Base-by-base conservation (phyloP, 805 yeast species). In the Hanseniaspora hatyaiensis region DNA sequence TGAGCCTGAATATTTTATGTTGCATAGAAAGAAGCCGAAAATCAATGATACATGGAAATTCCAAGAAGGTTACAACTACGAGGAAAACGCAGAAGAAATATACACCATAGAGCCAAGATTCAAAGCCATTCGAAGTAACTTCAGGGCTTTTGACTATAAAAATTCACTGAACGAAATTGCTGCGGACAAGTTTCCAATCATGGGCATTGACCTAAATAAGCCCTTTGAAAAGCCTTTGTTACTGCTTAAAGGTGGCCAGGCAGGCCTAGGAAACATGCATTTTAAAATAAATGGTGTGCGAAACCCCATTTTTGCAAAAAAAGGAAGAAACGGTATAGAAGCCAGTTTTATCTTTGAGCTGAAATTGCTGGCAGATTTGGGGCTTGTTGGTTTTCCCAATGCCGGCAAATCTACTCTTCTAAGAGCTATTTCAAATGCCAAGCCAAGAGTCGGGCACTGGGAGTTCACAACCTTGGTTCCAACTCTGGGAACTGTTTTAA, bases 181-280 rank as follows among this genome's bases (percentile, higher is more conserved):
- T 6, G 66, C 64, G 36, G 97, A 89, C 61, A 67, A 72, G 40
- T 80, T 88, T 56, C 97, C 97, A 0, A 50, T 82, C 3, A 68
- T 71, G n/a, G 97, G 97, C 0, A 59, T 85, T 22, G 98, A 92
- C 62, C 65, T 85, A 39, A 64, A 71, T 50, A 62, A 69, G 52
- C 76, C 79, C 15, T 70, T 85, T 0, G 72, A 72, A 1, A 73
- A 71, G 38, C 96, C 97, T 1, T 61, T 80, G 3, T 65, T 83
- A 44, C 55, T 92, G 16, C 57, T 88, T 39, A 74, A 73, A 55
- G 98, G 98, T 36, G 98, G 98, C 8, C 70, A 71, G 52, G 97
- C 97, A 18, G 98, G 98, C 0, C 70, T 89, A 67, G 98, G 98
- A 1, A 92, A 92, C 62, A 86, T 86, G 92, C 95, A 89, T 61